Base-by-base conservation (phyloP, 108 stramenopile species). In the Fistulifera pelliculosa region DNA sequence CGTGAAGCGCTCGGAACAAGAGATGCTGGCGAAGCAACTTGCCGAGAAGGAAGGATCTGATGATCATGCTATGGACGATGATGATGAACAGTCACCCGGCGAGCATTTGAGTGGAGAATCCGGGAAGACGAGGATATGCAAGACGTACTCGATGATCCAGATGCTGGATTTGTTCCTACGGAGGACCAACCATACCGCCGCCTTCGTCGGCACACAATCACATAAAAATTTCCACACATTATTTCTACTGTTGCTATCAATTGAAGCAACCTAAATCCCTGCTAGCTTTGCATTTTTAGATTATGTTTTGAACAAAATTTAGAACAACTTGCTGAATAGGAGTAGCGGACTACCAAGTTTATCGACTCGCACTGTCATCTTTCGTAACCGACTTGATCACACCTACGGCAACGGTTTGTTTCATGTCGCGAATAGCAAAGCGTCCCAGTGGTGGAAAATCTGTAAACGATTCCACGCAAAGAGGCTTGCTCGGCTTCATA, bases 401-500 rank as follows among this genome's bases (percentile, higher is more conserved):
- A 41, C 97, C 97, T 25, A 96, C 93, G 25, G 93, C 97, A 10
- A 98, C 83, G 25, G 83, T 94, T 53, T 63, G 70, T 51, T 69
- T 56, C 78, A 80, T 80, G 65, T 96, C 95, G 39, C 97, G 87
- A 21, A 98, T 74, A 15, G 93, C 93, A 73, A 98, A 93, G n/a
- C 97, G 73, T 6, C 97, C 95, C 16, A 96, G 80, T 31, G 94
- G 79, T 8, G 95, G 91, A 69, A 86, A 93, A 21, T 93, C 88
- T 5, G 84, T 77, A 66, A 93, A 96, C 12, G 76, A 21, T 66
- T 98, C 96, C 21, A 96, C 84, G 62, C 88, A 94, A 27, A 94
- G 52, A 47, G 90, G 92, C 71, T 91, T 93, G 40, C 80, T 77
- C 13, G 96, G 96, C 56, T 82, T 74, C 47, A 98, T 52, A 35